Base-by-base conservation (phyloP, 2,329 filamentous ascomycete genomes). In the Didymella segeticola region DNA sequence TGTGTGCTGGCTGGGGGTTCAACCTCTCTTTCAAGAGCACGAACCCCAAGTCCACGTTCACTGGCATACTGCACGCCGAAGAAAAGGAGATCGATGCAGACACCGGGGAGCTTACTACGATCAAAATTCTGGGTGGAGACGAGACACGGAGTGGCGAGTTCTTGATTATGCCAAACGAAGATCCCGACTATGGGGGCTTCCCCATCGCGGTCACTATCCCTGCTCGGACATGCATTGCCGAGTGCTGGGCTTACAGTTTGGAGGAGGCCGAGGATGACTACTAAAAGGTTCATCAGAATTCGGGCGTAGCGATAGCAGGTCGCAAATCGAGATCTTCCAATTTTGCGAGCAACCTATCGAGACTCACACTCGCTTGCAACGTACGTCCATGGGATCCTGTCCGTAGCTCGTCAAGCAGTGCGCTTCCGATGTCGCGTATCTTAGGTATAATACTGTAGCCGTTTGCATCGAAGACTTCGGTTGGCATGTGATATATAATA, bases 161-260 rank as follows among this genome's bases (percentile, higher is more conserved):
- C 41, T 63, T 77, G 15, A 81, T 84, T 58, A 86, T 86, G 83
- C 83, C 81, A 1, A 82, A 79, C 52, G 79, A 83, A 27, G 75
- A 83, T 27, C 81, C 82, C 0, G 82, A 84, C 55, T 84, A 84
- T 62, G 82, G 82, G 1, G 80, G 79, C 0, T 84, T 84, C 52
- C 81, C 81, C 0, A 84, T 84, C 26, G 77, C 77, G 22, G 77
- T 85, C 1, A 84, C 81, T 0, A 79, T 84, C 26, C 82, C 82
- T 1, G 80, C 81, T 0, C 67, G 76, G 47, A 84, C 82, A 3
- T 56, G 50, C 19, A 60, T 61, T 8, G 59, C 56, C 10, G 59
- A 61, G 27, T 65, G 62, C 47, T 64, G 61, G 61, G 61, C 60
- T 6, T 67, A 67, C 34, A 66, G 61, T 26, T 31, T 67, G 30